Base-by-base conservation (phyloP, 1,139 yeast species). In the Lodderomyces oxycetoniae region DNA sequence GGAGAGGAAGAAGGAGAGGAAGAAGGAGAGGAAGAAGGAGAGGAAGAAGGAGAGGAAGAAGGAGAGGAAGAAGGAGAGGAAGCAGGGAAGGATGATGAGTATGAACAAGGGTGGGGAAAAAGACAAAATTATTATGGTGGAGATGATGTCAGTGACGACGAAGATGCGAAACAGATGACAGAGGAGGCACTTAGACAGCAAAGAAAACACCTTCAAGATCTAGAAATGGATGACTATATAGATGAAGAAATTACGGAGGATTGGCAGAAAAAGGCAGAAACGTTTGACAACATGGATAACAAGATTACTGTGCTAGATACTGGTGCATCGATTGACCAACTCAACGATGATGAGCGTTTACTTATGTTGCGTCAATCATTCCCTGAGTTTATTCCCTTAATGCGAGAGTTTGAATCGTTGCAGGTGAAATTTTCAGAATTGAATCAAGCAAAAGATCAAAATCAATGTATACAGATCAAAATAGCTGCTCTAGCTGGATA, bases 131-230 rank as follows among this genome's bases (percentile, higher is more conserved):
- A 87, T 57, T 91, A 76, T 49, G 81, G 80, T 34, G 95, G 94
- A 37, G 96, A 93, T 23, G 89, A 82, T 20, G 71, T 59, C 28
- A 77, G 72, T 39, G 87, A 83, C 42, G 87, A 80, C 26, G 95
- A 82, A 40, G 83, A 79, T 31, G 85, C 86, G 5, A 79, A 76
- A 41, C 79, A 76, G 41, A 82, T 88, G 63, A 91, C 93, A 38
- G 79, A 79, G 46, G 97, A 91, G 60, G 97, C 97, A 1, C 53
- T 86, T 38, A 77, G 88, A 52, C 79, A 87, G 45, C 97, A 89
- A 59, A 84, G 82, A 63, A 78, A 80, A 55, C 95, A 89, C 52
- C 62, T 89, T 42, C 77, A 78, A 44, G 95, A 85, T 35, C 67
- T 91, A 47, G 79, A 77, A 31, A 79, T 84, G 72, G 87, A 76